These are phyloP conservation scores for Houttuynia cordata DNA, from an alignment of 164 flowering plant species.

Conservation along the genomic window DNA sequence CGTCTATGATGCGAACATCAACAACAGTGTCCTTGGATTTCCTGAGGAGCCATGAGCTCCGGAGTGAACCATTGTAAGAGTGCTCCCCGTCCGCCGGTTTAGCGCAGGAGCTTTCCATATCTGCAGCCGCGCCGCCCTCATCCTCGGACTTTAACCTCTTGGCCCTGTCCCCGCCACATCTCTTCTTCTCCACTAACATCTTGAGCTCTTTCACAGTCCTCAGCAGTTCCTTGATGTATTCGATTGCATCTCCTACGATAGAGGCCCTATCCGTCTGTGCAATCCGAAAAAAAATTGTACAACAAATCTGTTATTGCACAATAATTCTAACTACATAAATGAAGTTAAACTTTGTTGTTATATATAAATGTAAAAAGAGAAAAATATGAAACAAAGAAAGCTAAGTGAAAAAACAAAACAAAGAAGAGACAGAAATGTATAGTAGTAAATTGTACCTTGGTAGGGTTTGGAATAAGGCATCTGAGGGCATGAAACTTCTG, in stretches of 20 bases:
- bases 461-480: constrained; percentile 58
- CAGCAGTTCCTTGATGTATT: constrained; percentile 70
- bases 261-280: constrained; percentile 70
- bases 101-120: constrained; percentile 22
- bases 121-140: too few relatives aligned
- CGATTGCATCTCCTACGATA: constrained; percentile 75
- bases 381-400: too few relatives aligned
- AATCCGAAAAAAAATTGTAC: too few relatives aligned
- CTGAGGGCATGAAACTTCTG: constrained; percentile 43
- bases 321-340: too few relatives aligned
- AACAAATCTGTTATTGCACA: too few relatives aligned
- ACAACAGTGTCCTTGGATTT: constrained; percentile 83
- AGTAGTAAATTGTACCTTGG: constrained; percentile 52
- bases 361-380: too few relatives aligned
- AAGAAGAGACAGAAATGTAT: background rate
- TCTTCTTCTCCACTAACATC: constrained; percentile 64
- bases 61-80: constrained; percentile 36
- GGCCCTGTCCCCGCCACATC: constrained; percentile 43
- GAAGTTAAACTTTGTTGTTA: too few relatives aligned
- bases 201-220: constrained; percentile 67
- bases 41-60: constrained; percentile 89
- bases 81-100: constrained; percentile 36
- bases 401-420: too few relatives aligned
- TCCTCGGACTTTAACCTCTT: constrained; percentile 50
- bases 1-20: constrained; percentile 81